phyloP scores from a whole-genome alignment of 441 rosid genomes.

The Pelargonium myrrhifolium region DNA sequence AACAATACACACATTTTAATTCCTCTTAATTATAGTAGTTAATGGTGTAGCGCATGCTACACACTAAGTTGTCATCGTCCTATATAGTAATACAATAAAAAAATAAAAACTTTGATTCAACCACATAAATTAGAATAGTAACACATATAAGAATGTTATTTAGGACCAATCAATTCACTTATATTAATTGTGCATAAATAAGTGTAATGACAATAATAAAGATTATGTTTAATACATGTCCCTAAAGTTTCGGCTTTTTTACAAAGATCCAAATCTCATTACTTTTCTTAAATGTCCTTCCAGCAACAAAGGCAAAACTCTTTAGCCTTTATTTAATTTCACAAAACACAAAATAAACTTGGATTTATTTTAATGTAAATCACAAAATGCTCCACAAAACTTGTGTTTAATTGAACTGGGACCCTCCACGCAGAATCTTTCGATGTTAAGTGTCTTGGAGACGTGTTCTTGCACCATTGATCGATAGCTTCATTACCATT shows the following conservation, averaged over 20 bases:
- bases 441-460: neutral
- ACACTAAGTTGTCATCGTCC: too few species aligned
- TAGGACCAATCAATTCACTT: neutral
- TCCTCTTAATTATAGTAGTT: too few species aligned
- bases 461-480: neutral
- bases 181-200: neutral
- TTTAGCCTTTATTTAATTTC: conserved; percentile 3
- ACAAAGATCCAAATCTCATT: conserved; percentile 18
- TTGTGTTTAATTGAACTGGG: conserved; percentile 22
- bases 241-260: conserved; percentile 34
- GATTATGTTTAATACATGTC: conserved; percentile 7
- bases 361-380: neutral
- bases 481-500: neutral
- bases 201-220: neutral
- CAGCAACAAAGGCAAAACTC: conserved; percentile 26
- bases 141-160: neutral
- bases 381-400: conserved; percentile 21
- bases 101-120: too few species aligned
- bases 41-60: too few species aligned
- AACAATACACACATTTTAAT: too few species aligned
- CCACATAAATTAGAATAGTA: too few species aligned
- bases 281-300: conserved; percentile 8
- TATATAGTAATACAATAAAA: too few species aligned
- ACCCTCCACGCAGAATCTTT: conserved; percentile 19
- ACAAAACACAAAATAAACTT: neutral